Conservation (phyloP, 2,329 filamentous ascomycete species). For the Escovopsis weberi region DNA sequence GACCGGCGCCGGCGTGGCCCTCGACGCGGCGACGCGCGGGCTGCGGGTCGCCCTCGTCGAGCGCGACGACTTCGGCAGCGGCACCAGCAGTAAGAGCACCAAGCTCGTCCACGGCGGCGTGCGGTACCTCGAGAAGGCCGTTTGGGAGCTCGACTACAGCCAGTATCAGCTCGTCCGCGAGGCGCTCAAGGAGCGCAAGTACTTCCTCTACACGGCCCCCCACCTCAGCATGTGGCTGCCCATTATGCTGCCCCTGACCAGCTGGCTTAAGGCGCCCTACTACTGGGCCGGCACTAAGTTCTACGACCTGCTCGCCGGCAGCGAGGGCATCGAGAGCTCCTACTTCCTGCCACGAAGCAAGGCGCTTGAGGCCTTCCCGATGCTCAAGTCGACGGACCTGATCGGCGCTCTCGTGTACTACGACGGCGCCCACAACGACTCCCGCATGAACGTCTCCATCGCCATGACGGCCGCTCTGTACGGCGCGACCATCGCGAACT, state of each 20-base stretch:
- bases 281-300: slow-evolving; percentile 67
- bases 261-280: slow-evolving; percentile 66
- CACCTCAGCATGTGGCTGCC: slow-evolving; percentile 61
- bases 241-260: slow-evolving; percentile 61
- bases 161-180: slow-evolving; percentile 59
- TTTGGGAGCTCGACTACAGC: slow-evolving; percentile 61
- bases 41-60: slow-evolving; percentile 59
- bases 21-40: slow-evolving; percentile 57
- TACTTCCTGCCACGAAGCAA: slow-evolving; percentile 82
- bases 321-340: slow-evolving; percentile 76
- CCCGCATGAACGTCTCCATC: slow-evolving; percentile 79
- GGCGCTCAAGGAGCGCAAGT: slow-evolving; percentile 59
- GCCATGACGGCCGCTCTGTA: slow-evolving; percentile 84
- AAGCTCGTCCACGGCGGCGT: slow-evolving; percentile 68
- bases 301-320: slow-evolving; percentile 74
- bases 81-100: slow-evolving; percentile 62
- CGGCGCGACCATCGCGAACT: slow-evolving; percentile 68
- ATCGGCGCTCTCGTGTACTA: slow-evolving; percentile 81
- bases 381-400: slow-evolving; percentile 67
- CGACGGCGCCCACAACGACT: slow-evolving; percentile 85
- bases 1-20: slow-evolving; percentile 55
- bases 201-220: slow-evolving; percentile 60
- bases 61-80: slow-evolving; percentile 58
- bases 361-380: slow-evolving; percentile 74
- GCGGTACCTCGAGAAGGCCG: slow-evolving; percentile 59